Conservation (phyloP, 192 early-diverging fungal genomes). For the Allomyces arbusculus region DNA sequence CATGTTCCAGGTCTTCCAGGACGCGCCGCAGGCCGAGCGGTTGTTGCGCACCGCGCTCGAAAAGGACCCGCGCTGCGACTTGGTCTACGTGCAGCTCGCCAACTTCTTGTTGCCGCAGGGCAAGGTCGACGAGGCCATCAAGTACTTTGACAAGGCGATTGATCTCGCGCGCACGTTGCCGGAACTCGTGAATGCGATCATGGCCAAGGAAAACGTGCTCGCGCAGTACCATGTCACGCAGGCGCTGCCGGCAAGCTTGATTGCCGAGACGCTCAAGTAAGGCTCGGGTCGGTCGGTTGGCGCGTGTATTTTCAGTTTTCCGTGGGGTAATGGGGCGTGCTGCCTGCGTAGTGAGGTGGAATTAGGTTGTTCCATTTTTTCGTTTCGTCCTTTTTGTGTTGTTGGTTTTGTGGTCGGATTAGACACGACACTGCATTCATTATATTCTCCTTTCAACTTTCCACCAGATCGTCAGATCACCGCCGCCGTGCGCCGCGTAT, state of each 20-base stretch:
- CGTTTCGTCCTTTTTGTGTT: not conserved
- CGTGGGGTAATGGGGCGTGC: too few relatives aligned
- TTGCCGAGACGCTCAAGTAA: not conserved
- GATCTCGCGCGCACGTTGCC: conserved; percentile 69
- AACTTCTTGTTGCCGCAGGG: conserved; percentile 39
- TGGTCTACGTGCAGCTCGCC: conserved; percentile 68
- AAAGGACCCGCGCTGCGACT: conserved; percentile 89
- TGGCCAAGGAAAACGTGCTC: not conserved
- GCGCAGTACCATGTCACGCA: not conserved
- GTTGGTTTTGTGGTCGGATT: not conserved
- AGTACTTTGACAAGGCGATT: conserved; percentile 60
- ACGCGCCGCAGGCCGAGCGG: conserved; percentile 50
- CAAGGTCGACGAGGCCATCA: conserved; percentile 63
- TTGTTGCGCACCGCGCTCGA: conserved; percentile 61
- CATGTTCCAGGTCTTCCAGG: conserved; percentile 53
- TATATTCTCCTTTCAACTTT: not conserved
- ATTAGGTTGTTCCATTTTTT: not conserved
- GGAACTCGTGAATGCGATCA: conserved; percentile 65
- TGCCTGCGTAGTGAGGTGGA: too few relatives aligned
- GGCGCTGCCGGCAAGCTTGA: not conserved
- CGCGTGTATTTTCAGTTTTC: too few relatives aligned
- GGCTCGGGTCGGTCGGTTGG: not conserved
- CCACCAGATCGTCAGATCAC: not conserved
- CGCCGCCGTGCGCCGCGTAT: not conserved
- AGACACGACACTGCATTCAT: not conserved